phyloP scores from a whole-genome alignment of 441 rosid species.

The Aquilaria agallochum region DNA sequence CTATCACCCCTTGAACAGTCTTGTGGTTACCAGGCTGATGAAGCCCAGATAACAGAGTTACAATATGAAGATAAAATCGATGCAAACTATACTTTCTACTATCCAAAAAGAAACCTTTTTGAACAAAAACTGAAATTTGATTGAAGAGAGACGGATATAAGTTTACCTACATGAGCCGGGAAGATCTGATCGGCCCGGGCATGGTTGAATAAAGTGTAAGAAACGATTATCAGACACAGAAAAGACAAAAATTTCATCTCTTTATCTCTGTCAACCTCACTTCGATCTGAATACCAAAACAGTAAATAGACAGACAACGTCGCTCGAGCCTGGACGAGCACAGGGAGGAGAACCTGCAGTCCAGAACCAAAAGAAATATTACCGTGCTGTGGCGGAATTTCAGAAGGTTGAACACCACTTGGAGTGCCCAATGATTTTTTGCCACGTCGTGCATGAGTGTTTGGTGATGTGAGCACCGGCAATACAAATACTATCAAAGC shows the following conservation, averaged over 20 bases:
- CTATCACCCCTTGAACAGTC: too few species aligned
- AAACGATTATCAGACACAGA: constrained; percentile 20
- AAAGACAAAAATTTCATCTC: constrained; percentile 23
- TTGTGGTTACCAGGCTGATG: too few species aligned
- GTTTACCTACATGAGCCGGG: constrained; percentile 58
- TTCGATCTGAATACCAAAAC: too few species aligned
- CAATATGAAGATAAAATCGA: not conserved
- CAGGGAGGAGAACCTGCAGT: not conserved
- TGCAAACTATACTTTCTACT: not conserved
- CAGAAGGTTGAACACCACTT: constrained; percentile 7
- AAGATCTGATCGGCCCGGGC: constrained; percentile 63
- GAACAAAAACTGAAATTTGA: not conserved
- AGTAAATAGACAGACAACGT: too few species aligned
- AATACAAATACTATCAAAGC: not conserved
- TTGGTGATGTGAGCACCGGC: not conserved
- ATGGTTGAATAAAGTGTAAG: constrained; percentile 17
- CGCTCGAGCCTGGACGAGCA: not conserved
- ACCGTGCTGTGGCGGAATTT: not conserved
- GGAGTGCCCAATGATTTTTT: constrained; percentile 9
- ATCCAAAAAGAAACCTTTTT: not conserved
- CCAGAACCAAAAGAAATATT: too few species aligned
- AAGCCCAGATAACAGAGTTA: too few species aligned
- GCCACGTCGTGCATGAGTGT: constrained; percentile 24
- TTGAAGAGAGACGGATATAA: not conserved
- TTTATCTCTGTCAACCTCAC: not conserved